Evolutionary conservation across 768 basidiomycete species (phyloP).

Genomic region (Leccinum boreale): DNA sequence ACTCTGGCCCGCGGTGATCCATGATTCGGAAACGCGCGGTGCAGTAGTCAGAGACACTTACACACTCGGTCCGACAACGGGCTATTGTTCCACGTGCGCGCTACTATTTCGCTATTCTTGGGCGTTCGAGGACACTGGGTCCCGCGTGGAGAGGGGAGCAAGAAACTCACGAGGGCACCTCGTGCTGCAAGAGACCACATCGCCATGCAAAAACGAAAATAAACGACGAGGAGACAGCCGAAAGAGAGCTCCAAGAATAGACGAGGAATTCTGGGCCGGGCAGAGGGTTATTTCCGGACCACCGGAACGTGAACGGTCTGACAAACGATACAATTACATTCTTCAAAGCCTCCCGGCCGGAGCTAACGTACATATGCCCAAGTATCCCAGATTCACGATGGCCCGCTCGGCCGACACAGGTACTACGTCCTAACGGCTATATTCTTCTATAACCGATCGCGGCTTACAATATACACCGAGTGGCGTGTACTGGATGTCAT

Average conservation of each 20-base stretch:
- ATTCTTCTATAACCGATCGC: conserved; percentile 46
- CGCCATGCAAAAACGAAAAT: neutral
- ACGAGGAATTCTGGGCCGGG: neutral
- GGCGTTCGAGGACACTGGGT: neutral
- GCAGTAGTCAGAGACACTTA: neutral
- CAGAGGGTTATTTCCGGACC: neutral
- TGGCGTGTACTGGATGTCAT: conserved; percentile 34
- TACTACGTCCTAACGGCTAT: conserved; percentile 14
- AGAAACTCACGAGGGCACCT: neutral
- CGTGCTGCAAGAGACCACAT: neutral
- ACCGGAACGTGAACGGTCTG: neutral
- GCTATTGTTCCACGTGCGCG: neutral
- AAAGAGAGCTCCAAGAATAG: neutral
- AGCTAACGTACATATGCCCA: neutral
- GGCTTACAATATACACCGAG: conserved; percentile 42
- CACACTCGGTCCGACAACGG: neutral
- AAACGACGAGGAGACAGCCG: neutral
- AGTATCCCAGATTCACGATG: conserved; percentile 7
- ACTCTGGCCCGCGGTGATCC: neutral
- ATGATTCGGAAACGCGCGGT: neutral
- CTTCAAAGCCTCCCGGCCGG: neutral
- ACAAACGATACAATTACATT: neutral
- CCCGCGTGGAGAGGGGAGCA: neutral
- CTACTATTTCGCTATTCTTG: neutral
- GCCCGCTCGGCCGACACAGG: neutral